Evolutionary conservation across 2,329 filamentous ascomycete species (phyloP), one percentile per base, ranked within the genome.

Genomic region (Alternaria sp.): DNA sequence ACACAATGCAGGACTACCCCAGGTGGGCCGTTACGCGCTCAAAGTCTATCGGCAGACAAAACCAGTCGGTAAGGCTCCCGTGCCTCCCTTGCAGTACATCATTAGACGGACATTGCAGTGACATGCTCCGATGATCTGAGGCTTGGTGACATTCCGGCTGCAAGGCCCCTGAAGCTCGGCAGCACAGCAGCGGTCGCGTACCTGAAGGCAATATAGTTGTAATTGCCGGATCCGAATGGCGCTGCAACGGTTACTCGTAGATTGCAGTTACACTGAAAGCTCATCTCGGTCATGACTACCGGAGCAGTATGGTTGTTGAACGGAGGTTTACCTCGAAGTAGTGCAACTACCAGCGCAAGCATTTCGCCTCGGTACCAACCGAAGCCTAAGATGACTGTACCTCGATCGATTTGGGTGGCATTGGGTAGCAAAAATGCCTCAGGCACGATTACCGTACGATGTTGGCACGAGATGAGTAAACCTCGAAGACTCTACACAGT

Each of bases 1-100:
- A 54, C 67, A 75, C 73, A 66, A 63, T 62, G 68, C 68, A 69
- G 52, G 61, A 66, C 67, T 66, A 62, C 51, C 61, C 57, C 57
- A 54, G 66, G 60, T 52, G 61, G 47, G 52, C 46, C 28, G 60
- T 67, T 66, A 59, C 55, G 50, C 61, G 60, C 61, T 60, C 47
- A 59, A 28, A 32, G 23, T 58, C 56, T 62, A 51, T 61, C 44
- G 57, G 62, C 56, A 59, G 55, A 61, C 59, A 59, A 62, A 58
- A 66, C 64, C 49, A 64, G 30, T 64, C 68, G 69, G 65, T 56
- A 66, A 19, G 62, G 62, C 13, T 62, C 59, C 54, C 56, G 50
- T 52, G 43, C 46, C 36, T 54, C 46, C 47, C 52, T 47, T 59
- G 58, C 50, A 44, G 21, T 61, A 30, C 55, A 45, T 61, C 40